These are phyloP conservation scores for Colletotrichum sojae DNA, from an alignment of 2,329 filamentous ascomycete species.

Conservation along the genomic window DNA sequence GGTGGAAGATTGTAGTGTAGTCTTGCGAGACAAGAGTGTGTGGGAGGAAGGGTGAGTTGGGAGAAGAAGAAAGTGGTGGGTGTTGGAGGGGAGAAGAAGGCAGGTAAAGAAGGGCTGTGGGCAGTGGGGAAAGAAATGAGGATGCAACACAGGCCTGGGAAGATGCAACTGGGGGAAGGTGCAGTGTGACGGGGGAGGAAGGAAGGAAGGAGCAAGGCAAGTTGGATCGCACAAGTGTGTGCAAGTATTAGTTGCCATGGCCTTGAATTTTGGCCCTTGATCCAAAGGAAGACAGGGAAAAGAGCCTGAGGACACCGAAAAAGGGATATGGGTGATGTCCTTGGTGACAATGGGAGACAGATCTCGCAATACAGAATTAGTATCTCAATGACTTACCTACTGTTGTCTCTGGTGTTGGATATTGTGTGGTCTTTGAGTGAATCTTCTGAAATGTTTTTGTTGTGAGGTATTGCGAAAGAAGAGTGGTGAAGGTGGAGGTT, in stretches of 20 bases:
- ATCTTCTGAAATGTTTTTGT: neutral
- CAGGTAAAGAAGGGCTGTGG: neutral
- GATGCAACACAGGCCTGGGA: conserved; percentile 25
- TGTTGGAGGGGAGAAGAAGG: neutral
- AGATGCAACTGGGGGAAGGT: conserved; percentile 26
- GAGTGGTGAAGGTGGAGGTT: neutral
- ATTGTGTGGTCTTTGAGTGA: neutral
- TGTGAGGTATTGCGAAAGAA: too few relatives aligned
- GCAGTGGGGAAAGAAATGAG: conserved; percentile 24
- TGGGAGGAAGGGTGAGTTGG: conserved; percentile 13
- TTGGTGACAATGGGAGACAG: neutral
- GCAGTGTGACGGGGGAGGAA: conserved; percentile 25
- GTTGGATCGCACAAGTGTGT: conserved; percentile 10
- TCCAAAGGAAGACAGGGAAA: neutral
- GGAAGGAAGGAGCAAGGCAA: conserved; percentile 20
- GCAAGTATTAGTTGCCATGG: neutral
- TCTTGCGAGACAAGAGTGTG: neutral
- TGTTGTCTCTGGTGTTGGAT: conserved; percentile 1
- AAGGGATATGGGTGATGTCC: neutral
- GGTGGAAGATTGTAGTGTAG: neutral
- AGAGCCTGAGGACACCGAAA: neutral
- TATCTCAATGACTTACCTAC: conserved; percentile 28
- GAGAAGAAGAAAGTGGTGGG: conserved; percentile 7
- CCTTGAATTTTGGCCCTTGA: neutral
- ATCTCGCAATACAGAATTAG: neutral